Conservation (phyloP, 2,329 filamentous ascomycete species). For the Keithomyces neogunnii region DNA sequence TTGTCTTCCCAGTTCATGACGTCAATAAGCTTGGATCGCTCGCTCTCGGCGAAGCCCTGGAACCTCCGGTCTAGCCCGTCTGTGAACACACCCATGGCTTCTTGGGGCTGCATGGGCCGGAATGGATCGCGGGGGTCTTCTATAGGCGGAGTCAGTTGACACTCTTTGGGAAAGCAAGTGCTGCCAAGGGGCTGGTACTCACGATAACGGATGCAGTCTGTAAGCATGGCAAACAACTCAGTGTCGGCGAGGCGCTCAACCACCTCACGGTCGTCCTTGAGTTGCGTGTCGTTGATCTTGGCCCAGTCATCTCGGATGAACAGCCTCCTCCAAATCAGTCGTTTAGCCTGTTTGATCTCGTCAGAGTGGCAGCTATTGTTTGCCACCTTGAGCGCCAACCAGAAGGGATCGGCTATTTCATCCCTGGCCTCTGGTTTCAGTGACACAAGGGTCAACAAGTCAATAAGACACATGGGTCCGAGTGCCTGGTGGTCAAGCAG, state of each 20-base stretch:
- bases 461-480: slow-evolving; percentile 56
- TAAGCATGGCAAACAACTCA: slow-evolving; percentile 58
- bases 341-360: slow-evolving; percentile 49
- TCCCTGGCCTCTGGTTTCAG: slow-evolving; percentile 39
- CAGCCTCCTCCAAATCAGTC: slow-evolving; percentile 77
- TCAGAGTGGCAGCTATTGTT: slow-evolving; percentile 46
- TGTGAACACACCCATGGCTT: slow-evolving; percentile 51
- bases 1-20: slow-evolving; percentile 69
- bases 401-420: slow-evolving; percentile 61
- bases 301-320: slow-evolving; percentile 81
- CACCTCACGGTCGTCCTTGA: slow-evolving; percentile 63
- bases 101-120: slow-evolving; percentile 40
- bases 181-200: slow-evolving; percentile 24
- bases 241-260: slow-evolving; percentile 55
- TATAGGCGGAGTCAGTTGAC: slow-evolving; percentile 22
- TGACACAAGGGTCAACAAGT: slow-evolving; percentile 68
- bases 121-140: slow-evolving; percentile 35
- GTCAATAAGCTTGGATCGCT: slow-evolving; percentile 58
- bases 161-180: not conserved
- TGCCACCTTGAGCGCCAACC: slow-evolving; percentile 58
- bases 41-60: slow-evolving; percentile 49
- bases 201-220: slow-evolving; percentile 57
- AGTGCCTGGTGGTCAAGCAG: slow-evolving; percentile 67
- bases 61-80: slow-evolving; percentile 54
- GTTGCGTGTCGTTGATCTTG: slow-evolving; percentile 65